These are phyloP conservation scores for Wickerhamiella australiensis DNA, from an alignment of 805 yeast genomes.

Conservation along the genomic window DNA sequence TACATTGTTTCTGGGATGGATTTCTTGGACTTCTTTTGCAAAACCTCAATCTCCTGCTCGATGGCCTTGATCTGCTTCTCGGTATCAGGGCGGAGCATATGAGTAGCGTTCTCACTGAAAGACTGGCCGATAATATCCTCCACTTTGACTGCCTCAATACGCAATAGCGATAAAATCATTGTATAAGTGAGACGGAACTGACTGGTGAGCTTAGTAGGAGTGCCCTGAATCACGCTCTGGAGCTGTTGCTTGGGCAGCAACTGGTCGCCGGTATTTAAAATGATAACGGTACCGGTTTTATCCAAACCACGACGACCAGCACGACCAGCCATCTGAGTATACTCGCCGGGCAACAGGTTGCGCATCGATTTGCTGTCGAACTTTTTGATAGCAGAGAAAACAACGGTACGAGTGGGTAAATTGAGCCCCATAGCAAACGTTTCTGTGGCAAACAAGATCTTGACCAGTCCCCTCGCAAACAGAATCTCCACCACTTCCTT, in stretches of 20 bases:
- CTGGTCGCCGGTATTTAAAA: slow-evolving; percentile 46
- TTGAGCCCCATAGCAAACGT: slow-evolving; percentile 98
- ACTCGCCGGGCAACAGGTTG: slow-evolving; percentile 84
- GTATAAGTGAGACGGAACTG: slow-evolving; percentile 92
- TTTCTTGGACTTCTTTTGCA: slow-evolving; percentile 30
- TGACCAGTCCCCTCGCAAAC: slow-evolving; percentile 74
- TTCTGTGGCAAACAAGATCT: slow-evolving; percentile 91
- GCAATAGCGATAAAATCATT: slow-evolving; percentile 76
- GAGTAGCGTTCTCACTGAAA: slow-evolving; percentile 82
- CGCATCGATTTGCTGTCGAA: slow-evolving; percentile 84
- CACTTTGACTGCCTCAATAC: slow-evolving; percentile 91
- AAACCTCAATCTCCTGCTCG: slow-evolving; percentile 37
- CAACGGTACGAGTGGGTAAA: slow-evolving; percentile 91
- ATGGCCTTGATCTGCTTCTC: slow-evolving; percentile 49
- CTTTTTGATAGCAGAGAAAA: slow-evolving; percentile 71
- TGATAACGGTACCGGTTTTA: slow-evolving; percentile 83
- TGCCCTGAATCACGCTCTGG: slow-evolving; percentile 74
- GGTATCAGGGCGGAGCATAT: slow-evolving; percentile 75
- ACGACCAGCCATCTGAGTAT: slow-evolving; percentile 98
- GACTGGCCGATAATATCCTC: slow-evolving; percentile 97
- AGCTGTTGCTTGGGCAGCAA: slow-evolving; percentile 36
- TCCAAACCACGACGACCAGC: slow-evolving; percentile 98
- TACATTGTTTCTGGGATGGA: not conserved
- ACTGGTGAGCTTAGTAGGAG: slow-evolving; percentile 78
- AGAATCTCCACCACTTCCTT: slow-evolving; percentile 87